Evolutionary conservation across 2,329 filamentous ascomycete species (phyloP).

Genomic region (Aspergillus piperis): DNA sequence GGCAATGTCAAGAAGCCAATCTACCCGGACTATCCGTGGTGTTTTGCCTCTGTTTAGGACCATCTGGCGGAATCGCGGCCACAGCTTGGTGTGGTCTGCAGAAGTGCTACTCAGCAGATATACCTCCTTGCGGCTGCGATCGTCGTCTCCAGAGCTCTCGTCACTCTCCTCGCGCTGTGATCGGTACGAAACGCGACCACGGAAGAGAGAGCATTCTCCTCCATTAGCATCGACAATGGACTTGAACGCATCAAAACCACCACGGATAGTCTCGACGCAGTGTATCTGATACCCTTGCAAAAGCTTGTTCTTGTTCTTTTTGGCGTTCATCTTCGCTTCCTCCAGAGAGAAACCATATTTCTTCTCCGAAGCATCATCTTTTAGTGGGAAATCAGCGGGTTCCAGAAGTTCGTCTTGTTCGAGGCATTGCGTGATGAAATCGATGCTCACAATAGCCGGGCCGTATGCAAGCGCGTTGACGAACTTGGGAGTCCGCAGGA

Average conservation of each 20-base stretch:
- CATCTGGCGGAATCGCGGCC: slow-evolving; percentile 78
- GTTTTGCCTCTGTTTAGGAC: slow-evolving; percentile 76
- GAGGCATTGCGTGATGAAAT: slow-evolving; percentile 77
- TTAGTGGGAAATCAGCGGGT: slow-evolving; percentile 66
- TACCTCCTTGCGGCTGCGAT: slow-evolving; percentile 67
- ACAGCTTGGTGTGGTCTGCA: slow-evolving; percentile 70
- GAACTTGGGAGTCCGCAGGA: slow-evolving; percentile 92
- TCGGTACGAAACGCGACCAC: slow-evolving; percentile 69
- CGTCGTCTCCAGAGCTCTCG: slow-evolving; percentile 59
- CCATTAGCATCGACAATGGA: slow-evolving; percentile 87
- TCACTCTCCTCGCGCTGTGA: slow-evolving; percentile 54
- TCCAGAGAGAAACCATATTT: slow-evolving; percentile 69
- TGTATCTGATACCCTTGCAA: slow-evolving; percentile 77
- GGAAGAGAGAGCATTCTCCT: slow-evolving; percentile 76
- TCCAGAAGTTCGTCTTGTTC: slow-evolving; percentile 66
- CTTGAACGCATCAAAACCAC: slow-evolving; percentile 81
- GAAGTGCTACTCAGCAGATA: slow-evolving; percentile 76
- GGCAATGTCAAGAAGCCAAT: slow-evolving; percentile 87
- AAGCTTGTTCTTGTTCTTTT: slow-evolving; percentile 73
- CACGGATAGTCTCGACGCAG: slow-evolving; percentile 76
- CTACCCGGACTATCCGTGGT: slow-evolving; percentile 76
- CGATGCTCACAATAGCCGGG: slow-evolving; percentile 72
- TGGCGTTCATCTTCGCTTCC: slow-evolving; percentile 69
- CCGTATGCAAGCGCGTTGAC: slow-evolving; percentile 81
- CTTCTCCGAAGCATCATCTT: slow-evolving; percentile 72